Base-by-base conservation (phyloP, 2,329 filamentous ascomycete species). In the Colletotrichum phormii region DNA sequence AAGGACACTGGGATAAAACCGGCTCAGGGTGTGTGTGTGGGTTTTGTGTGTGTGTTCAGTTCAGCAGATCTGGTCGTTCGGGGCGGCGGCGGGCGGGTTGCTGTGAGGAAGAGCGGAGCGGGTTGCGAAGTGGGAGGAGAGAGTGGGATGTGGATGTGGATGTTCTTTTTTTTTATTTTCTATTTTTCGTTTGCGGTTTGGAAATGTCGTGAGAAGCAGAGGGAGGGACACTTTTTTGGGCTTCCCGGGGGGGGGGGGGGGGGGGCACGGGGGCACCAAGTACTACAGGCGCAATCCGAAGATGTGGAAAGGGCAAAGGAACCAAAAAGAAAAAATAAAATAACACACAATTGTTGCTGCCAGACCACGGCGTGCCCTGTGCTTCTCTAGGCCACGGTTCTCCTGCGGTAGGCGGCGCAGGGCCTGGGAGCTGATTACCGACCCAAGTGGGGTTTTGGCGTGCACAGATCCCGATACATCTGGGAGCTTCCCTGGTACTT, bases 281-380 rank as follows among this genome's bases (percentile, higher is more conserved):
- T 42, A 42, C 37, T 13, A 64, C 29, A 64, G 59, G 72, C 63
- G 63, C 53, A 74, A 72, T 35, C 58, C 57, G 58, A 64, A 26
- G 37, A 51, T 11, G 54, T 51, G 58, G 59, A 31, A 57, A 72
- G 26, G 22, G 55, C 53, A 68, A 49, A 63, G 60, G 53, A 18
- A 42, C 35, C 46, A 68, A 66, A 64, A 60, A 64, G 53, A 18
- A 42, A 54, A 55, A 68, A 66, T n/a, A 65, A 74, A 72, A 58
- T 55, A 67, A 59, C 42, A 58, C 57, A 71, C 68, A 68, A 59
- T 64, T 37, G 61, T 37, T 24, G 49, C 60, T 61, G 33, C 33
- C 24, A 66, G 71, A 74, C 71, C 67, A 72, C 64, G 58, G 57
- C 55, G 53, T 75, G 74, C 67, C 74, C 74, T 74, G 72, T 74